Evolutionary conservation across 306 rosid genomes (phyloP).

Genomic region (Cucumis hystrix): DNA sequence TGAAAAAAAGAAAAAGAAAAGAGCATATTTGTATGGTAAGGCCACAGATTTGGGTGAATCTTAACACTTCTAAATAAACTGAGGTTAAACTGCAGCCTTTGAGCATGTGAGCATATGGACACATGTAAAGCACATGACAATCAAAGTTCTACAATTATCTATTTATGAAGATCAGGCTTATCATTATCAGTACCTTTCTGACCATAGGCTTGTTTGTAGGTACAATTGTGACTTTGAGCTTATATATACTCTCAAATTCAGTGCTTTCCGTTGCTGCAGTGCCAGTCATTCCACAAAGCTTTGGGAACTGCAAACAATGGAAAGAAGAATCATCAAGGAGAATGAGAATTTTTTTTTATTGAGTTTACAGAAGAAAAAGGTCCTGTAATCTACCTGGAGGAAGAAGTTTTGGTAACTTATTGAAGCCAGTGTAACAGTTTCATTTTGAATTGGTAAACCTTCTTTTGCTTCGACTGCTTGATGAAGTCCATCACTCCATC

Average conservation of each 20-base stretch:
- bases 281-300: conserved; percentile 99
- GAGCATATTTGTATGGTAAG: background rate
- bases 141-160: background rate
- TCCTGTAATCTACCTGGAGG: conserved; percentile 64
- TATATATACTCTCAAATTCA: conserved; percentile 97
- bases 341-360: background rate
- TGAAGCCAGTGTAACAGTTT: conserved; percentile 92
- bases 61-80: conserved; percentile 2
- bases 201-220: conserved; percentile 96
- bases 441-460: conserved; percentile 88
- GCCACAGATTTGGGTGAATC: background rate
- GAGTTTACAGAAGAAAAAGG: background rate
- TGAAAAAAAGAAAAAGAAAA: background rate
- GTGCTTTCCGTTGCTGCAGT: conserved; percentile 96
- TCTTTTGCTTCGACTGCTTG: conserved; percentile 99
- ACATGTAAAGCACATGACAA: background rate
- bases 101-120: background rate
- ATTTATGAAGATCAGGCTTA: background rate
- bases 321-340: conserved; percentile 14
- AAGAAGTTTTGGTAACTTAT: conserved; percentile 97
- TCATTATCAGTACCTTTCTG: conserved; percentile 54
- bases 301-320: conserved; percentile 60
- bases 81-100: background rate
- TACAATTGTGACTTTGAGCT: conserved; percentile 88
- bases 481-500: conserved; percentile 99